Evolutionary conservation across 495 filamentous ascomycete species (phyloP).

Genomic region (Amniculicola lignicola): DNA sequence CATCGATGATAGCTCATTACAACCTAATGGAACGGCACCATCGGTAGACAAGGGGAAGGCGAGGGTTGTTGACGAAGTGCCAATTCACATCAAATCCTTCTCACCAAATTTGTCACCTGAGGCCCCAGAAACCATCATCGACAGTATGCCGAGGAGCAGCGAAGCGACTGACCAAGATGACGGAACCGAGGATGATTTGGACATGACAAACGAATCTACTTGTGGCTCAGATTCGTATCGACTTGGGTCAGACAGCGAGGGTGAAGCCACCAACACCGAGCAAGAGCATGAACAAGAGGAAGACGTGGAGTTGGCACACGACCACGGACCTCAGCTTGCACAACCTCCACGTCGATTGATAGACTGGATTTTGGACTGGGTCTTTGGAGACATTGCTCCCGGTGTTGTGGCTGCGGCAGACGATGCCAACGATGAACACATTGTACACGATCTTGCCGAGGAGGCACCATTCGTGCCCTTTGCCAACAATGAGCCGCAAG

Average conservation of each 20-base stretch:
- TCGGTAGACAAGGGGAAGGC: conserved; percentile 24
- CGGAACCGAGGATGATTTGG: background rate
- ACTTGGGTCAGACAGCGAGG: background rate
- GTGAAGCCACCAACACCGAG: background rate
- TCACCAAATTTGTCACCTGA: background rate
- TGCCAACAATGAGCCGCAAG: conserved; percentile 18
- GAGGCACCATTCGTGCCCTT: conserved; percentile 65
- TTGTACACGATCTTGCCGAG: conserved; percentile 55
- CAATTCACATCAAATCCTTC: background rate
- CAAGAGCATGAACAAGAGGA: background rate
- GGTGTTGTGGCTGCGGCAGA: conserved; percentile 7
- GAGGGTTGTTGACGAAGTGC: background rate
- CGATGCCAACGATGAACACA: conserved; percentile 54
- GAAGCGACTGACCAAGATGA: background rate
- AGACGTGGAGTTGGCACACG: background rate
- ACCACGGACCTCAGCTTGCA: background rate
- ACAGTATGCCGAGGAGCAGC: background rate
- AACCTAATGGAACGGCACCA: background rate
- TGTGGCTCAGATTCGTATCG: conserved; percentile 11
- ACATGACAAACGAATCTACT: background rate
- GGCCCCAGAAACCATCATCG: background rate
- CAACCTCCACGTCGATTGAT: conserved; percentile 17
- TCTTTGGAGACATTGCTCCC: conserved; percentile 58
- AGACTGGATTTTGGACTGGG: conserved; percentile 49
- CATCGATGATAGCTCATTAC: conserved; percentile 10